These are phyloP conservation scores for Grammothele lineata DNA, from an alignment of 768 basidiomycete genomes.

Conservation along the genomic window DNA sequence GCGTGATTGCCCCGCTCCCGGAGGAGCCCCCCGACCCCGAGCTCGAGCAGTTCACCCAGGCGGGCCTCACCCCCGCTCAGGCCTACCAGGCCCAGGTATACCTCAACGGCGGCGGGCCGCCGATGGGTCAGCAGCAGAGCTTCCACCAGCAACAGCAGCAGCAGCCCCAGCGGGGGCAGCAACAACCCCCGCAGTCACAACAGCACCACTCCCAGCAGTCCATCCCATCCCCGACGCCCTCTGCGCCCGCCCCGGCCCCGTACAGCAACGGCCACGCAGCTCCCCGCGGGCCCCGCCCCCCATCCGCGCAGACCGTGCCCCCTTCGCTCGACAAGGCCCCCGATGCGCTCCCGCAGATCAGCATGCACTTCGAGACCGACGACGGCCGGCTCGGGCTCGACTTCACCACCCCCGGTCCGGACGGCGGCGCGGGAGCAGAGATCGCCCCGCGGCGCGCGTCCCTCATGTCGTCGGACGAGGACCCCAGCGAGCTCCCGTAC, in stretches of 20 bases:
- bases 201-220: constrained; percentile 13
- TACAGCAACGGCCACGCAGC: neutral
- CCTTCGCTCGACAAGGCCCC: constrained; percentile 2
- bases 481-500: constrained; percentile 19
- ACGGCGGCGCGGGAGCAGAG: neutral
- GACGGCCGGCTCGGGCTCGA: constrained; percentile 57
- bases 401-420: constrained; percentile 25
- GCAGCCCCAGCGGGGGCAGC: constrained; percentile 7
- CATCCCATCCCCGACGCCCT: neutral
- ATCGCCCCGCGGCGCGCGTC: constrained; percentile 14
- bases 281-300: constrained; percentile 13
- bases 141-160: constrained; percentile 22
- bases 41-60: constrained; percentile 40
- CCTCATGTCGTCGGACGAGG: constrained; percentile 13
- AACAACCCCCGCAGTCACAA: constrained; percentile 20
- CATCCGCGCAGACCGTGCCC: constrained; percentile 19
- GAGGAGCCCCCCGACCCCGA: constrained; percentile 46
- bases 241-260: neutral
- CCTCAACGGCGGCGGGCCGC: constrained; percentile 31
- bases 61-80: constrained; percentile 71
- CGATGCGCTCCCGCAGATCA: constrained; percentile 33
- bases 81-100: constrained; percentile 78
- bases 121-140: constrained; percentile 27
- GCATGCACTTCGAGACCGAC: constrained; percentile 46
- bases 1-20: constrained; percentile 42